Evolutionary conservation across 169 alveolate genomes (phyloP).

Genomic region (Perkinsus marinus): DNA sequence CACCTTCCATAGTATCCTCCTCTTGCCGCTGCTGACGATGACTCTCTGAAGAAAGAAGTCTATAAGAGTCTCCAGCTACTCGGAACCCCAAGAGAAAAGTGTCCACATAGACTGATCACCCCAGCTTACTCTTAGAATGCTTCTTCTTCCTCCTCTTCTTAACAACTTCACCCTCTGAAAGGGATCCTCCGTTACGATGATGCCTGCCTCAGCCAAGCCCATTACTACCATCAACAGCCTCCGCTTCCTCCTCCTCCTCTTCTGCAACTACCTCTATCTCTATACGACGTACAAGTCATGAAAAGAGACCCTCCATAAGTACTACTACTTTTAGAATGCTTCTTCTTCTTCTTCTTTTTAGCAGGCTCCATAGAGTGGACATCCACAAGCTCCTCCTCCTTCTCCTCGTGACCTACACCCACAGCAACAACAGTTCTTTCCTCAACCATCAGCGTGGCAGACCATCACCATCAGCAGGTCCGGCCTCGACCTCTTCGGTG

Average conservation of each 20-base stretch:
- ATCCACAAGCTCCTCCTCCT: neutral
- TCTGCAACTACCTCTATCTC: neutral
- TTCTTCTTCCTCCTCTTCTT: too few relatives aligned
- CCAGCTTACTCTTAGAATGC: too few relatives aligned
- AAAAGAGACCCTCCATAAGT: neutral
- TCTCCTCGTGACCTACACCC: neutral
- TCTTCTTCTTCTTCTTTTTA: neutral
- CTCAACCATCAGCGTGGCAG: neutral
- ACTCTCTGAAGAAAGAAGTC: too few relatives aligned
- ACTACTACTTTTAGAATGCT: neutral
- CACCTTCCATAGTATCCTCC: too few relatives aligned
- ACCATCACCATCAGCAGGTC: neutral
- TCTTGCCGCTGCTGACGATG: too few relatives aligned
- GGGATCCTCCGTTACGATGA: neutral
- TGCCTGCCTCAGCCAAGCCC: neutral
- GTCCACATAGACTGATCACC: too few relatives aligned
- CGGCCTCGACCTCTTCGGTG: neutral
- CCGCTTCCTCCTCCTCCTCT: neutral
- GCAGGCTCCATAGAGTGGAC: neutral
- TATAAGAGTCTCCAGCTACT: too few relatives aligned
- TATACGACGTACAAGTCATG: neutral
- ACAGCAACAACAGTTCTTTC: too few relatives aligned
- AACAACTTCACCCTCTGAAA: neutral
- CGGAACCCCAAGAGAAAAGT: too few relatives aligned
- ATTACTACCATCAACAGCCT: neutral